phyloP scores from a whole-genome alignment of 2,329 filamentous ascomycete species.

The Amauroascus niger region DNA sequence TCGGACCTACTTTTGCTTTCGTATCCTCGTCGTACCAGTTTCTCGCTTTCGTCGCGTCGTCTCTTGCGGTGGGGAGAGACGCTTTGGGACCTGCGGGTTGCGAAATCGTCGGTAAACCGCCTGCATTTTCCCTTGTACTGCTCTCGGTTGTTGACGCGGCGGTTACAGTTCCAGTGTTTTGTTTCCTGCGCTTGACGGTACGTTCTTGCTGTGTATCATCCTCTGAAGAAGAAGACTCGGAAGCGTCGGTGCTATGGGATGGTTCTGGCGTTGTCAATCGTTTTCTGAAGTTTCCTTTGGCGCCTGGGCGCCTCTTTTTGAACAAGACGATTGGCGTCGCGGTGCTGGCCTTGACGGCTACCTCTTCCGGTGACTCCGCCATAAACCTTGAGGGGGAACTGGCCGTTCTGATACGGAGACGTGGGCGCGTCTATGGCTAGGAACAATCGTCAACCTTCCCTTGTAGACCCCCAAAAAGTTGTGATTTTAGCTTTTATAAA shows the following conservation, averaged over 20 bases:
- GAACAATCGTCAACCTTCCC: too few species aligned
- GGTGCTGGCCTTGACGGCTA: neutral
- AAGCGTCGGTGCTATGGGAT: constrained; percentile 48
- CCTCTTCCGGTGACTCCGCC: neutral
- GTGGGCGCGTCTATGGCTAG: too few species aligned
- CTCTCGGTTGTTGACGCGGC: constrained; percentile 47
- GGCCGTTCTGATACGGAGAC: too few species aligned
- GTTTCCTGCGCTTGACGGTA: constrained; percentile 68
- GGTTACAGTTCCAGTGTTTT: constrained; percentile 52
- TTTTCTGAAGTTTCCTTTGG: constrained; percentile 69
- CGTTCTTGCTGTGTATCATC: constrained; percentile 50
- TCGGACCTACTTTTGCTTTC: constrained; percentile 37
- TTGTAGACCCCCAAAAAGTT: too few species aligned
- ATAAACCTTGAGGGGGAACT: neutral
- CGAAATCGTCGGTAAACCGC: constrained; percentile 40
- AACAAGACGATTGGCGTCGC: constrained; percentile 40
- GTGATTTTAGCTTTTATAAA: too few species aligned
- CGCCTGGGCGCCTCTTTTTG: constrained; percentile 74
- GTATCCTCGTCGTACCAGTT: constrained; percentile 76
- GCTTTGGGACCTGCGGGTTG: constrained; percentile 45
- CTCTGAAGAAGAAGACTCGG: constrained; percentile 65
- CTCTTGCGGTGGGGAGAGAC: constrained; percentile 28
- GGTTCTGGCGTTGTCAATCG: constrained; percentile 67
- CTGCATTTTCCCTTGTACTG: constrained; percentile 35
- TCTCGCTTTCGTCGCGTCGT: constrained; percentile 80